Percentiles rank a stretch among this genome's conserved stretches.
Evolutionary conservation across 768 basidiomycete genomes (phyloP).

Genomic region (Russula sp.): DNA sequence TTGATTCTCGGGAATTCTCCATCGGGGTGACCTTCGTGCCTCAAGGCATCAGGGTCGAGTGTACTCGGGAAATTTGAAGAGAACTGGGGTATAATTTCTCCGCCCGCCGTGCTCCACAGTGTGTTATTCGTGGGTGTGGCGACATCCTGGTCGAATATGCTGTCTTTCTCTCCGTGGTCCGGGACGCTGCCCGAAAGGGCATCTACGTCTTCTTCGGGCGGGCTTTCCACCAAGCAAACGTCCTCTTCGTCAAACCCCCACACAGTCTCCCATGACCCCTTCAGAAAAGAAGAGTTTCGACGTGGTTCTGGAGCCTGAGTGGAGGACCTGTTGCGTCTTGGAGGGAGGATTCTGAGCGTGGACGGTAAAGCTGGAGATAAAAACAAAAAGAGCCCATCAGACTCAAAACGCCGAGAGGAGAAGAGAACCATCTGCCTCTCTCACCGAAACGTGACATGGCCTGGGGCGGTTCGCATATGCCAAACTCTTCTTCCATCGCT

Average conservation of each 20-base stretch:
- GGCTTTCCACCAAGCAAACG: background rate
- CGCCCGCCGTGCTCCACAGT: background rate
- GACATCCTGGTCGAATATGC: background rate
- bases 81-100: slow-evolving; percentile 4
- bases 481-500: slow-evolving; percentile 12
- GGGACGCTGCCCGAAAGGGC: background rate
- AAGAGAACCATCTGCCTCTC: background rate
- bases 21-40: background rate
- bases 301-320: slow-evolving; percentile 6
- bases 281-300: background rate
- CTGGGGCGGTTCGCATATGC: background rate
- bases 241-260: slow-evolving; percentile 6
- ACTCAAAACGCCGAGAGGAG: background rate
- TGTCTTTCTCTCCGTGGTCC: background rate
- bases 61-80: slow-evolving; percentile 6
- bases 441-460: background rate
- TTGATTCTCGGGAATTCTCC: background rate
- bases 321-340: slow-evolving; percentile 1
- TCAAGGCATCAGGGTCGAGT: background rate
- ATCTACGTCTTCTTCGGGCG: background rate
- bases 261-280: slow-evolving; percentile 2
- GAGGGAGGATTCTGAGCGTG: background rate
- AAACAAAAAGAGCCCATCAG: background rate
- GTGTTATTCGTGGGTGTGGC: background rate
- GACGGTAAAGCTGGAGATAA: background rate